Percentiles rank a stretch among this genome's conserved stretches.
phyloP scores from a whole-genome alignment of 768 basidiomycete genomes.

The Astraeus odoratus region DNA sequence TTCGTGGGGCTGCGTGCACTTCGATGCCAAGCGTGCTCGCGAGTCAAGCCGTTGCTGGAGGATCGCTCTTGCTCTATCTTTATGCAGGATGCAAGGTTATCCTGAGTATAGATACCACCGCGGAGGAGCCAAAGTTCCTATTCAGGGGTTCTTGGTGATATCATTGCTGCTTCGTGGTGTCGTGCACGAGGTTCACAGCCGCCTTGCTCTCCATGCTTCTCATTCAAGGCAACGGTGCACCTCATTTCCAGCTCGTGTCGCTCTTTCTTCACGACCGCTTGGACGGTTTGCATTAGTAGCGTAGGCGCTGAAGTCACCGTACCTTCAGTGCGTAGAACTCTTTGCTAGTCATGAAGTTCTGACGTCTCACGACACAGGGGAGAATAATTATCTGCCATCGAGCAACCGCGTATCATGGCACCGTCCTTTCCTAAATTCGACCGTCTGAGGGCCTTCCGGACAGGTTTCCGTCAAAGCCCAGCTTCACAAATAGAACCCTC shows the following conservation, averaged over 20 bases:
- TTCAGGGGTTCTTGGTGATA: no score
- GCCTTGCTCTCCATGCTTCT: not conserved
- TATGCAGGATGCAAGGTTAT: no score
- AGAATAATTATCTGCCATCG: not conserved
- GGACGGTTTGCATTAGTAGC: not conserved
- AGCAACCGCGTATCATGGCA: not conserved
- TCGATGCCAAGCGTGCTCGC: no score
- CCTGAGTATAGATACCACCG: no score
- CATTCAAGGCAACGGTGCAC: not conserved
- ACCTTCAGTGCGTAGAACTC: not conserved
- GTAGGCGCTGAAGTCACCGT: not conserved
- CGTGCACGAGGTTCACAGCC: not conserved
- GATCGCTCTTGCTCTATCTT: no score
- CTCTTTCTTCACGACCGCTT: not conserved
- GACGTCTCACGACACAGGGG: not conserved
- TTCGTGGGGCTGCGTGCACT: no score
- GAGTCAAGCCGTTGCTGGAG: no score
- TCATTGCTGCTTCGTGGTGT: not conserved
- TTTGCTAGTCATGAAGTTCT: not conserved
- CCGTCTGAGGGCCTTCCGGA: not conserved
- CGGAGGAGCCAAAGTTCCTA: no score
- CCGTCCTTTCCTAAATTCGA: conserved; percentile 1
- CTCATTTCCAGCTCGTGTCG: not conserved
- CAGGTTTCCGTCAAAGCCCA: conserved; percentile 1
- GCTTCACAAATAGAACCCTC: not conserved